phyloP scores from a whole-genome alignment of 257 asterid species.

The Przewalskia tangutica region DNA sequence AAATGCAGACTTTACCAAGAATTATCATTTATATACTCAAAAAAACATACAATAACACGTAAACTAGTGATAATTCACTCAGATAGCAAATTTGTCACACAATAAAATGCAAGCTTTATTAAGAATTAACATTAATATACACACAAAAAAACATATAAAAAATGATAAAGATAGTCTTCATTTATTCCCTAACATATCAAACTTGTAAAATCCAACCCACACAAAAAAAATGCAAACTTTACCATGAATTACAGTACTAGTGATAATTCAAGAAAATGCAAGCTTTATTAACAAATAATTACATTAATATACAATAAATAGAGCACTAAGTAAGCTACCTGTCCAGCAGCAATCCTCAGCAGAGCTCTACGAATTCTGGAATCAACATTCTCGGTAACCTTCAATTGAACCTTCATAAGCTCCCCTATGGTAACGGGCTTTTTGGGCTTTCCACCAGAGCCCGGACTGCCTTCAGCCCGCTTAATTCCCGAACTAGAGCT shows the following conservation, averaged over 20 bases:
- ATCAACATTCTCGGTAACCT: slow-evolving; percentile 68
- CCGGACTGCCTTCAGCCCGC: slow-evolving; percentile 31
- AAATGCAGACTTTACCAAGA: neutral
- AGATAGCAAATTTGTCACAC: too few relatives aligned
- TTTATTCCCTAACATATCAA: too few relatives aligned
- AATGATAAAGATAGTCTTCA: too few relatives aligned
- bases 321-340: slow-evolving; percentile 25
- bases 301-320: neutral
- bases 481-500: slow-evolving; percentile 41
- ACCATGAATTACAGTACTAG: too few relatives aligned
- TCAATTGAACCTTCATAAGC: slow-evolving; percentile 85
- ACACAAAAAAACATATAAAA: too few relatives aligned
- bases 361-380: slow-evolving; percentile 86
- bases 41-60: neutral
- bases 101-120: too few relatives aligned
- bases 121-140: neutral
- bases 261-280: too few relatives aligned
- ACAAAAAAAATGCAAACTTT: too few relatives aligned
- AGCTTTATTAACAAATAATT: too few relatives aligned
- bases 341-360: slow-evolving; percentile 92
- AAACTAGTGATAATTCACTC: neutral
- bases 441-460: slow-evolving; percentile 55
- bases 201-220: too few relatives aligned
- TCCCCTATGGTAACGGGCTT: slow-evolving; percentile 79
- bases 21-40: neutral